Conservation (phyloP, 768 basidiomycete genomes). For the Hygrocybe punicea region DNA sequence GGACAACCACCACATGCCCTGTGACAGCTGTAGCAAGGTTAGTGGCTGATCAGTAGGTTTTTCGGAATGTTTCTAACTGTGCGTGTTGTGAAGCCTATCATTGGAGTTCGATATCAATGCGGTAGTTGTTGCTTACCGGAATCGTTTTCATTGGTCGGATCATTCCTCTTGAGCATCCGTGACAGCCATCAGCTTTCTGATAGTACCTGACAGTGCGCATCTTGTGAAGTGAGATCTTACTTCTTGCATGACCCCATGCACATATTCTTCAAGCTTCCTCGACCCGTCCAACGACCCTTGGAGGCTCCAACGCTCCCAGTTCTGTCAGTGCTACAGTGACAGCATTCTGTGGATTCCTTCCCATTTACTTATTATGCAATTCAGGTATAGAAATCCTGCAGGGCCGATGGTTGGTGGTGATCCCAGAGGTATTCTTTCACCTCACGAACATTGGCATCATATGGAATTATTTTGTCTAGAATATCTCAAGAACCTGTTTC, state of each 20-base stretch:
- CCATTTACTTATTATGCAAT: constrained; percentile 10
- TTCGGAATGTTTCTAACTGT: background rate
- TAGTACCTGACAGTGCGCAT: constrained; percentile 53
- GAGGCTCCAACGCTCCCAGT: constrained; percentile 62
- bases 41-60: constrained; percentile 13
- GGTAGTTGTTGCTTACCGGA: constrained; percentile 74
- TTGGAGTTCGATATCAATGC: constrained; percentile 84
- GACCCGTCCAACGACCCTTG: constrained; percentile 63
- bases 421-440: constrained; percentile 51
- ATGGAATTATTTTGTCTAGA: constrained; percentile 34
- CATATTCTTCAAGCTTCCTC: constrained; percentile 81
- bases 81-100: constrained; percentile 55
- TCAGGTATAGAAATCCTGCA: constrained; percentile 62
- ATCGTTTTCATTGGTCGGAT: constrained; percentile 73
- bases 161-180: constrained; percentile 8
- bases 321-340: constrained; percentile 44
- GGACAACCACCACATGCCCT: constrained; percentile 57
- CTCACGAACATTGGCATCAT: background rate
- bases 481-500: constrained; percentile 59
- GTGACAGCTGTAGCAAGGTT: constrained; percentile 61
- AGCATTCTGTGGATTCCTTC: background rate
- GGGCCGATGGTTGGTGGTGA: constrained; percentile 52
- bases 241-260: constrained; percentile 79
- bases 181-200: background rate
- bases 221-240: constrained; percentile 77